These are phyloP conservation scores for Artemisia tridentata DNA, from an alignment of 129 eudicot species.

Conservation along the genomic window DNA sequence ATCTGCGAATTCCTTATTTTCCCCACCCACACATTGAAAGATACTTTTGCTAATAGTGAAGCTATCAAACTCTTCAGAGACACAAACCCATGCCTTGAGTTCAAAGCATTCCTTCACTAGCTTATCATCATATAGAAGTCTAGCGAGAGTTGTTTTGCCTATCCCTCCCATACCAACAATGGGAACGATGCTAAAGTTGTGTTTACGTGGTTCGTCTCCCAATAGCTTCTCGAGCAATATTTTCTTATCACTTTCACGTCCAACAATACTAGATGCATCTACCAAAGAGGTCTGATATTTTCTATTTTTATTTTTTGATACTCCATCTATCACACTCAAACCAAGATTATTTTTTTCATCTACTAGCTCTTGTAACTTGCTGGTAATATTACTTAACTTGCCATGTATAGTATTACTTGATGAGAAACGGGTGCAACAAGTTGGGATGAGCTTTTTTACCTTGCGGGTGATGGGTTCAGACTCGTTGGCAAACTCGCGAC, in stretches of 20 bases:
- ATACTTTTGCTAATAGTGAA: slow-evolving; percentile 22
- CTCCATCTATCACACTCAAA: neutral
- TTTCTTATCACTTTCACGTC: slow-evolving; percentile 34
- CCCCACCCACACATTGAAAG: slow-evolving; percentile 18
- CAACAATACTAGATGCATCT: slow-evolving; percentile 31
- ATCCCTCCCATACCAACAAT: slow-evolving; percentile 20
- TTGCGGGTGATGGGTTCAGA: neutral
- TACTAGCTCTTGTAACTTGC: neutral
- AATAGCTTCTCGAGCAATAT: slow-evolving; percentile 5
- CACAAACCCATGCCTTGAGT: slow-evolving; percentile 18
- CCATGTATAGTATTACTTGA: neutral
- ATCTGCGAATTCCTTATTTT: slow-evolving; percentile 8
- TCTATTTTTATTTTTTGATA: neutral
- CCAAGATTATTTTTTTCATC: neutral
- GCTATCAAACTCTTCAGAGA: slow-evolving; percentile 32
- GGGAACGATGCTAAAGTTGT: slow-evolving; percentile 6
- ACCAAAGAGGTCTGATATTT: slow-evolving; percentile 31
- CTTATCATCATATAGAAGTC: neutral
- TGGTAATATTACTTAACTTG: neutral
- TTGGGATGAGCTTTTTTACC: neutral
- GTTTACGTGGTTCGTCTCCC: neutral
- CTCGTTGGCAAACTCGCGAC: no score
- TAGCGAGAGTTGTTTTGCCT: slow-evolving; percentile 11
- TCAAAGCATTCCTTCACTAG: neutral
- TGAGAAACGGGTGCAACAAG: neutral